These are phyloP conservation scores for Podaxis sp. DNA, from an alignment of 768 basidiomycete genomes.

Conservation along the genomic window DNA sequence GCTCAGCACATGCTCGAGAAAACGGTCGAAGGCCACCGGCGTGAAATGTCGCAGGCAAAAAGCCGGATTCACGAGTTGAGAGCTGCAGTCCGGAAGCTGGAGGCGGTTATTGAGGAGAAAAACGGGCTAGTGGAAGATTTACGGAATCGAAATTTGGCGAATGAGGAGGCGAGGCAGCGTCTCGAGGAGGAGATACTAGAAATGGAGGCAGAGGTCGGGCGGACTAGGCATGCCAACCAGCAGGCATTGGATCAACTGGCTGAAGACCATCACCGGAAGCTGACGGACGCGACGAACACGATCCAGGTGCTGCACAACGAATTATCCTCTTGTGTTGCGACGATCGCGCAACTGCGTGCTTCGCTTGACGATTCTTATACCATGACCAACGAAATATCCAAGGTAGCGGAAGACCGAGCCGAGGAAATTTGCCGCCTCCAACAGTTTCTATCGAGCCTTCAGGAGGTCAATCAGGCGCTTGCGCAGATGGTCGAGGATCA, in stretches of 20 bases:
- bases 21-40: too few relatives aligned
- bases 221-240: neutral
- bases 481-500: neutral
- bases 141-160: neutral
- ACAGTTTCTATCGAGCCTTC: neutral
- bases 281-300: neutral
- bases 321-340: neutral
- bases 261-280: neutral
- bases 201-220: neutral
- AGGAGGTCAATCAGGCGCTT: neutral
- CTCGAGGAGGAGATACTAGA: neutral
- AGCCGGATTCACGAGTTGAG: too few relatives aligned
- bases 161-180: neutral
- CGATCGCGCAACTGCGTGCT: neutral
- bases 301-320: neutral
- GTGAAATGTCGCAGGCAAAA: too few relatives aligned
- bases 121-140: neutral
- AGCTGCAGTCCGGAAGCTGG: neutral
- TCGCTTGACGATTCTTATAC: neutral
- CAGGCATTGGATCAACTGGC: neutral
- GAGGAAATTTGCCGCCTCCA: neutral
- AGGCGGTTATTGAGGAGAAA: neutral
- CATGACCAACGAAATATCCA: neutral
- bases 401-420: neutral
- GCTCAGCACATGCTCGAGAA: too few relatives aligned